Base-by-base conservation (phyloP, 2,329 filamentous ascomycete species). In the Paraphoma chrysanthemicola region DNA sequence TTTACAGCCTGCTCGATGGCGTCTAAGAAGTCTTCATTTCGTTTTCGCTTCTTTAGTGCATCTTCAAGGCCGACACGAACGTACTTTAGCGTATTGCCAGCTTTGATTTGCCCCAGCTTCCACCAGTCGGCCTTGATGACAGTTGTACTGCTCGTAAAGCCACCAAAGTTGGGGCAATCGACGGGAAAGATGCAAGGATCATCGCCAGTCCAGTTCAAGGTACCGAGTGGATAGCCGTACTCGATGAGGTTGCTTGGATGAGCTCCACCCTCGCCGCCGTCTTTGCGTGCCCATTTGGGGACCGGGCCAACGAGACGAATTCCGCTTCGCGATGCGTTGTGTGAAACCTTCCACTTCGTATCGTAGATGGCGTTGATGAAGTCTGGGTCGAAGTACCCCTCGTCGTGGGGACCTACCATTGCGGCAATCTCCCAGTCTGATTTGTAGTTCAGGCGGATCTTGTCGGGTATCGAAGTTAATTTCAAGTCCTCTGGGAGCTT, bases 211-310 rank as follows among this genome's bases (percentile, higher is more conserved):
- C 83, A 89, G 60, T 87, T 88, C 28, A 88, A 64, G 0, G 81
- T 81, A 0, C 85, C 85, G 1, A 85, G 68, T 0, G 84, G 83
- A 66, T 88, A 89, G 2, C 86, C 85, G 60, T 88, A 75, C 52
- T 76, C 73, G 23, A 75, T 66, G 14, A 85, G 64, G 58, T 88
- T 87, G 33, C 79, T 82, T 0, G 87, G 87, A 69, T 90, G 87
- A 0, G 83, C 80, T 10, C 87, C 87, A 7, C 86, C 87, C 57
- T 88, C 86, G 0, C 86, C 87, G 10, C 87, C 87, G 60, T 86
- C 82, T 31, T 80, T 70, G 6, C 87, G 78, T 12, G 85, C 84
- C 83, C 84, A 90, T 59, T 82, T 80, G 0, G 85, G 85, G 0
- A 81, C 80, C 0, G 86, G 85, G 0, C 87, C 87, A 1, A 86